Base-by-base conservation (phyloP, 1,284 basidiomycete genomes). In the Erythrobasidium hasegawianum region DNA sequence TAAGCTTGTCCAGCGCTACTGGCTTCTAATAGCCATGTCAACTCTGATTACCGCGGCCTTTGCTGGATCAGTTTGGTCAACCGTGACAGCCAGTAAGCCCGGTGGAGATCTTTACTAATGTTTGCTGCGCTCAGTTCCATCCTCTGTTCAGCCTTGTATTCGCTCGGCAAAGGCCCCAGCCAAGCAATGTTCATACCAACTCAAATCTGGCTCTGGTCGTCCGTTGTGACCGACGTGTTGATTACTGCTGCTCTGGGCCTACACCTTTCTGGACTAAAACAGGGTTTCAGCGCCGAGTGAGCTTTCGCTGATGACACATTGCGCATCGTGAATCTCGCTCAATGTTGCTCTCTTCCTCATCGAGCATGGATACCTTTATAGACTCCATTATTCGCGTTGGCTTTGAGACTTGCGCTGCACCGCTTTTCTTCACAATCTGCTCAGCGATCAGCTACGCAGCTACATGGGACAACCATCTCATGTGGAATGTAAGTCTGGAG, bases 401-500 rank as follows among this genome's bases (percentile, higher is more conserved):
- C 26, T 65, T 65, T 43, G 62, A 65, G 38, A 65, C 62, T 10
- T 57, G 62, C 24, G 43, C 50, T 16, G 40, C 55, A 7, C 62
- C 62, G 7, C 40, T 52, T 22, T 29, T 65, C 13, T 41, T 45
- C 26, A 41, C 56, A 14, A n/a, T 58, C 5, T 27, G 38, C 16
- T 43, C 55, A n/a, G 62, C 62, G 16, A 43, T 65, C 33, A 57
- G 57, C 13, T 65, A 65, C 27, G 62, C 56, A 0, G 55, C 41
- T 33, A 57, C 56, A 10, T 57, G 45, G 43, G 49, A 53, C 18
- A 43, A 43, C 7, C 33, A 9, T 40, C 50, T 29, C 29, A 43
- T 18, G 27, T 65, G 62, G 62, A 65, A 65, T 65, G 62, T 65
- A 24, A 39, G 62, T 16, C 10, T n/a, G n/a, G n/a, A n/a, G n/a